These are phyloP conservation scores for Cryptosporidium andersoni DNA, from an alignment of 169 alveolate genomes.

Conservation along the genomic window DNA sequence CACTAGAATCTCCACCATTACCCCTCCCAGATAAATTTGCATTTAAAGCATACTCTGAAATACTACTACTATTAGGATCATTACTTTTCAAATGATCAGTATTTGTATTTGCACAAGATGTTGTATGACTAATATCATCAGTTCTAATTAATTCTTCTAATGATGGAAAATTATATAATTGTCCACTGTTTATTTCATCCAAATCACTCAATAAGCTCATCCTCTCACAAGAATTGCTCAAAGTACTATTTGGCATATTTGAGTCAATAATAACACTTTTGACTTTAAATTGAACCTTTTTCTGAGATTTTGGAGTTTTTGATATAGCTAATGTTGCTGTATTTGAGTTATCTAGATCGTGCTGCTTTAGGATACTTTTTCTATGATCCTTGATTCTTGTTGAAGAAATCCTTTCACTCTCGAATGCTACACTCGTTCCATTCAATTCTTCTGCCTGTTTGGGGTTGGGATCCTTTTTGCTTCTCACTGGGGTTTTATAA, in stretches of 20 bases:
- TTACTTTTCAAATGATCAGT: neutral
- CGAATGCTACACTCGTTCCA: too few relatives aligned
- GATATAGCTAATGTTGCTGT: conserved; percentile 35
- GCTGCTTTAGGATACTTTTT: conserved; percentile 59
- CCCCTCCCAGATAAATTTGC: neutral
- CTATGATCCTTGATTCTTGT: neutral
- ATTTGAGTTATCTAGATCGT: conserved; percentile 48
- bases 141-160: conserved; percentile 39
- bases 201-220: conserved; percentile 60
- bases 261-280: conserved; percentile 47
- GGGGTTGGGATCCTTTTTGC: too few relatives aligned
- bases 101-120: neutral
- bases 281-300: conserved; percentile 56
- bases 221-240: neutral
- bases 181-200: conserved; percentile 49
- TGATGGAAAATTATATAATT: conserved; percentile 60
- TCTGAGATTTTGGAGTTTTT: conserved; percentile 65
- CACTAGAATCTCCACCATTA: neutral
- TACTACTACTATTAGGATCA: neutral
- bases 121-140: neutral
- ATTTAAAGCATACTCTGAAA: neutral
- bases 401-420: too few relatives aligned
- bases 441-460: too few relatives aligned
- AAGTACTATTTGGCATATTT: conserved; percentile 13
- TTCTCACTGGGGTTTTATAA: too few relatives aligned